Conservation (phyloP, 2,329 filamentous ascomycete genomes). For the Karstenula rhodostoma region DNA sequence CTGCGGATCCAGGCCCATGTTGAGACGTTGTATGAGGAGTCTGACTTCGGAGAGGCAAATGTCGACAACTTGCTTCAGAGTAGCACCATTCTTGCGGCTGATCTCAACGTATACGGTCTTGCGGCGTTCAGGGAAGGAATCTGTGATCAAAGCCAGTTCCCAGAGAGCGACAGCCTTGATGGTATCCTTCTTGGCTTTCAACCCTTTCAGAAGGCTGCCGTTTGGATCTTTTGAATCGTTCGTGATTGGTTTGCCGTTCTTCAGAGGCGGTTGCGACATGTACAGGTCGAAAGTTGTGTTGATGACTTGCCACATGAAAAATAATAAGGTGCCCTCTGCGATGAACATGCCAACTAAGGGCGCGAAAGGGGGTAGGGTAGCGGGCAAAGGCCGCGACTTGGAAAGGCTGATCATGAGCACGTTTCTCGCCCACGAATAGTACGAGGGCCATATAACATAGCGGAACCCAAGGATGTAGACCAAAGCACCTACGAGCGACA, state of each 20-base stretch:
- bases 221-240: slow-evolving; percentile 89
- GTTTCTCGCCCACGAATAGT: slow-evolving; percentile 59
- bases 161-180: slow-evolving; percentile 86
- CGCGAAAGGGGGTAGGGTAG: slow-evolving; percentile 66
- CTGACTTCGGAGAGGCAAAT: slow-evolving; percentile 75
- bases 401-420: slow-evolving; percentile 84
- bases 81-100: slow-evolving; percentile 78
- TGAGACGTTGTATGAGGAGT: slow-evolving; percentile 72
- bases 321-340: slow-evolving; percentile 70
- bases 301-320: slow-evolving; percentile 77
- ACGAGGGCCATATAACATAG: slow-evolving; percentile 55
- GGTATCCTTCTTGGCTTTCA: slow-evolving; percentile 82
- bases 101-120: slow-evolving; percentile 87
- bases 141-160: slow-evolving; percentile 84
- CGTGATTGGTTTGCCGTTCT: slow-evolving; percentile 84
- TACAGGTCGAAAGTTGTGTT: slow-evolving; percentile 83
- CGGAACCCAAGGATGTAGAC: slow-evolving; percentile 44
- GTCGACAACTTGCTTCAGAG: slow-evolving; percentile 80
- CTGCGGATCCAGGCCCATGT: slow-evolving; percentile 52
- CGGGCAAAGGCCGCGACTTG: slow-evolving; percentile 64
- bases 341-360: slow-evolving; percentile 60
- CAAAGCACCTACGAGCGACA: slow-evolving; percentile 48
- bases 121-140: slow-evolving; percentile 76
- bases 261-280: slow-evolving; percentile 80
- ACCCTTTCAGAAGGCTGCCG: slow-evolving; percentile 82